Evolutionary conservation across 1,139 yeast genomes (phyloP), one percentile per base, ranked within the genome.

Genomic region (Kodamaea alishanica): DNA sequence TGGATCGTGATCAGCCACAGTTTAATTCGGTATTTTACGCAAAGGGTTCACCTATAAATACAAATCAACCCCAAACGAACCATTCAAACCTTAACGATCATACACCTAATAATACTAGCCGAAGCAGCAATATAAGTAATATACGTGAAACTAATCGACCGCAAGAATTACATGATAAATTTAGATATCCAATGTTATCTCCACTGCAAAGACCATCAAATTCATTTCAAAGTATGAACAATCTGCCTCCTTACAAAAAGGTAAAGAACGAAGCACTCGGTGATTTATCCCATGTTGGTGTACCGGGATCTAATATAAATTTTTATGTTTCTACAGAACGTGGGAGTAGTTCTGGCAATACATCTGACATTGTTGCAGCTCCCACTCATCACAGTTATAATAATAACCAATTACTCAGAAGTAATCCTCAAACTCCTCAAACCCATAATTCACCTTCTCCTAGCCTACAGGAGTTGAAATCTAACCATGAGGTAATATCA

Each of bases 1-100:
- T 47, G 51, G 48, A 40, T 33, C 47, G 38, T 24, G 40, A 47
- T 35, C 41, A 45, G 51, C 52, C 52, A 48, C 52, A 48, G 48
- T 48, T 45, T 36, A 41, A 38, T 23, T 26, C 36, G 35, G 34
- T 43, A 31, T 34, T 39, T 34, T 40, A 40, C 30, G 39, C 34
- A 15, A 35, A 35, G 39, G 37, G 34, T 24, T 8, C 10, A 8
- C 26, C 9, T 22, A 28, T 28, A n/a, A 28, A 34, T 28, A 25
- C 24, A 25, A 24, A 11, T 15, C 20, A 15, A 15, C 20, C 20
- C 20, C 20, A 15, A 15, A 15, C 20, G 4, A 15, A 15, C 20
- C 20, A 15, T 15, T 15, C 20, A 4, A 15, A 15, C 4, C 20
- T 15, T 15, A 15, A 15, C 4, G 20, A 15, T 15, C 20, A 15